Percentiles rank a stretch among this genome's conserved stretches.
These are phyloP conservation scores for Vicia faba DNA, from an alignment of 306 rosid genomes.

Conservation along the genomic window DNA sequence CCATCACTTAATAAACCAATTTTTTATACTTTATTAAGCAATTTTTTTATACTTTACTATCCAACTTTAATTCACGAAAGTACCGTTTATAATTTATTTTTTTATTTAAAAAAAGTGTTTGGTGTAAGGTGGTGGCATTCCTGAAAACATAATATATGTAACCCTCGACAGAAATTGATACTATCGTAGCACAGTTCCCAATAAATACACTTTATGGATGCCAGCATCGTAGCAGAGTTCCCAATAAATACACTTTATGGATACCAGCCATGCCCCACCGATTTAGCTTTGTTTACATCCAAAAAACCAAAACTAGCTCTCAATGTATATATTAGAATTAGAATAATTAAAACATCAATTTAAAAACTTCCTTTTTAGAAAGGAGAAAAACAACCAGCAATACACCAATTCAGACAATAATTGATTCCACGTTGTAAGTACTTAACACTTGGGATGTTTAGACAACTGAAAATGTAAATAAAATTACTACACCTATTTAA, in stretches of 20 bases:
- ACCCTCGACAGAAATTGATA: too few species aligned
- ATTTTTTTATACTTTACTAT: too few species aligned
- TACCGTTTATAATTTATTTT: too few species aligned
- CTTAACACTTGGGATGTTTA: conserved; percentile 39
- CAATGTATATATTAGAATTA: conserved; percentile 22
- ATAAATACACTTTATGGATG: too few species aligned
- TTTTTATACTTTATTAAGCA: too few species aligned
- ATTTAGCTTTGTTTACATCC: conserved; percentile 17
- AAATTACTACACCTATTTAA: conserved; percentile 50
- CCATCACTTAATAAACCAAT: too few species aligned
- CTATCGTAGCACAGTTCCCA: too few species aligned
- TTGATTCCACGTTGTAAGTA: conserved; percentile 48
- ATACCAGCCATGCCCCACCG: background rate
- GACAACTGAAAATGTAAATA: conserved; percentile 42
- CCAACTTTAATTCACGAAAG: too few species aligned
- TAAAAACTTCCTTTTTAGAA: conserved; percentile 36
- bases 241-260: background rate
- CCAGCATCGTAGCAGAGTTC: too few species aligned
- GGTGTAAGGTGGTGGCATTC: too few species aligned
- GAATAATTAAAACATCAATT: conserved; percentile 17
- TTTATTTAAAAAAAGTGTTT: too few species aligned
- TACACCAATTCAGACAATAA: conserved; percentile 44
- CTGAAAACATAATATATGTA: too few species aligned
- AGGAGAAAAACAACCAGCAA: conserved; percentile 43
- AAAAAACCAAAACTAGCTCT: conserved; percentile 11